Conservation (phyloP, 2,329 filamentous ascomycete genomes). For the Eutypa lata region DNA sequence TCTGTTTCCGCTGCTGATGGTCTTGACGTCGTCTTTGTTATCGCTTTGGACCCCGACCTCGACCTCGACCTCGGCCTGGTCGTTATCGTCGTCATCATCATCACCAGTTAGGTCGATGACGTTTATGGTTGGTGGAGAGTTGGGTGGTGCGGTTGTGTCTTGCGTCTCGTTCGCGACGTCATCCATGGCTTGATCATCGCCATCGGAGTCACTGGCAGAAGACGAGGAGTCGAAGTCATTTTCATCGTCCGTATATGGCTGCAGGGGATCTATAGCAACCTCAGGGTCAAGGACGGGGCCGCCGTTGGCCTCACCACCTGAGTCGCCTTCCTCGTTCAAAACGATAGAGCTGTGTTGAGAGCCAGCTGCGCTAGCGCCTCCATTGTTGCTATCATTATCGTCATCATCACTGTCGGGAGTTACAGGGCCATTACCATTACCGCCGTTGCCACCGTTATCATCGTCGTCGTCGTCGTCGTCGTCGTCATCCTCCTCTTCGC, state of each 20-base stretch:
- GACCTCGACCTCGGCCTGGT: too few species aligned
- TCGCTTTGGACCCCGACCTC: too few species aligned
- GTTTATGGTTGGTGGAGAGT: neutral
- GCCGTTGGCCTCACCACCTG: too few species aligned
- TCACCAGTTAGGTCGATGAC: neutral
- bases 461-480: conserved; percentile 3
- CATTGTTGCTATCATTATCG: neutral
- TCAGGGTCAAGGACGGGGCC: too few species aligned
- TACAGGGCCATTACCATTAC: neutral
- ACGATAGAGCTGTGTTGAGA: neutral
- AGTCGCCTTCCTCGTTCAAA: neutral
- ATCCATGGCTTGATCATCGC: too few species aligned
- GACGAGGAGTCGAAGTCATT: too few species aligned
- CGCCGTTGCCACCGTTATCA: neutral
- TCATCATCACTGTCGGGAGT: neutral
- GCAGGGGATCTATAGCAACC: too few species aligned
- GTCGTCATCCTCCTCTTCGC: conserved; percentile 1
- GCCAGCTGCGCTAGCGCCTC: conserved; percentile 1
- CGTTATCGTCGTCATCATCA: conserved; percentile 1
- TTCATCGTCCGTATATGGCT: too few species aligned
- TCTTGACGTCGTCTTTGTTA: too few species aligned
- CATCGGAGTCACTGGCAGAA: too few species aligned
- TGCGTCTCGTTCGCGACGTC: too few species aligned
- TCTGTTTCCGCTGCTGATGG: too few species aligned
- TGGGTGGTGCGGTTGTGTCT: neutral